These are phyloP conservation scores for Euphrasia confusa DNA, from an alignment of 257 asterid species.

Conservation along the genomic window DNA sequence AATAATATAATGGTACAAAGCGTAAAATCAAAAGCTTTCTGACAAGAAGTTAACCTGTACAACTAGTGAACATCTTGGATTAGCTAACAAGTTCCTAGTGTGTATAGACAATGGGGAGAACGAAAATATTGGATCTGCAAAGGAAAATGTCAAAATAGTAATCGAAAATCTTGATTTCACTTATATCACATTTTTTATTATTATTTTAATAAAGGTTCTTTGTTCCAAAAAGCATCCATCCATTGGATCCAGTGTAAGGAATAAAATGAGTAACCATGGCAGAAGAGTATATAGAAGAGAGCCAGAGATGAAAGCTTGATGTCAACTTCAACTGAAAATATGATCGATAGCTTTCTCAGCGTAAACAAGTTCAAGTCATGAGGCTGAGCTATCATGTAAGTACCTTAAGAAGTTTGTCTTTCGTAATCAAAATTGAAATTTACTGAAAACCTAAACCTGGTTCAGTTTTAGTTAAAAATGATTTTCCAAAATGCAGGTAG, in stretches of 20 bases:
- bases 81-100: conserved; percentile 90
- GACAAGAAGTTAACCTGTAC: conserved; percentile 57
- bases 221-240: no score
- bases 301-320: no score
- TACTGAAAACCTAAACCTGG: background rate
- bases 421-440: background rate
- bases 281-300: no score
- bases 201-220: no score
- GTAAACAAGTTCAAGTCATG: no score
- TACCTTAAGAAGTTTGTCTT: background rate
- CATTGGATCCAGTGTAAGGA: no score
- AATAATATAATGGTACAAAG: background rate
- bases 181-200: no score
- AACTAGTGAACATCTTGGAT: conserved; percentile 84
- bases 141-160: conserved; percentile 6
- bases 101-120: conserved; percentile 98
- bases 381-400: no score
- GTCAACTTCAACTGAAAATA: no score
- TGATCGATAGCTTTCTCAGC: no score
- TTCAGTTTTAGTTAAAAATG: background rate
- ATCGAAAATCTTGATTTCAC: no score
- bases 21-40: background rate
- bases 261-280: no score
- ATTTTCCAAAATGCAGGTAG: background rate
- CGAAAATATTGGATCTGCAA: conserved; percentile 86